Evolutionary conservation across 768 basidiomycete species (phyloP).

Genomic region (Leccinum rimulosum): DNA sequence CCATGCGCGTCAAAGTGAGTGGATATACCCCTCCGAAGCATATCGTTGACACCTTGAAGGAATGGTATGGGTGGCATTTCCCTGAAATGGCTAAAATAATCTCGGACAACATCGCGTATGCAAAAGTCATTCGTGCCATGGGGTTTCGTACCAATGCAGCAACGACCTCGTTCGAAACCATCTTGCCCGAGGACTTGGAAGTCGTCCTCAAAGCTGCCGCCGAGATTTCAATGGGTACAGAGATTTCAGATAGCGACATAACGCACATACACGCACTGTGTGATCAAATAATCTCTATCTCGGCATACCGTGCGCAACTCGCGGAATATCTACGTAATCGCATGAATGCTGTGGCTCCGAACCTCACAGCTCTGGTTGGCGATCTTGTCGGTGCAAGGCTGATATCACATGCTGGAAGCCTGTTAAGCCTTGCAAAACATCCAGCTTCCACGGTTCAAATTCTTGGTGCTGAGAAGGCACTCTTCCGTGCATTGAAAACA

Average conservation of each 20-base stretch:
- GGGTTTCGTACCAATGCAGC: conserved; percentile 95
- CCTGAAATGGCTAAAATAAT: conserved; percentile 99
- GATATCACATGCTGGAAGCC: conserved; percentile 72
- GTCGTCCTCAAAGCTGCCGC: conserved; percentile 92
- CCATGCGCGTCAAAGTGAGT: conserved; percentile 95
- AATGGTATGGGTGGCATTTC: conserved; percentile 99
- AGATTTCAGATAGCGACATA: conserved; percentile 96
- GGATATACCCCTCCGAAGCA: neutral
- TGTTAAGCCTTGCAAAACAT: conserved; percentile 70
- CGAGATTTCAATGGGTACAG: conserved; percentile 99
- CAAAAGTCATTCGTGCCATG: conserved; percentile 90
- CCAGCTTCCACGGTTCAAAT: conserved; percentile 80
- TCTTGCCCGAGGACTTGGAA: conserved; percentile 98
- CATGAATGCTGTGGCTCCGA: conserved; percentile 98
- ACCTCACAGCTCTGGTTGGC: conserved; percentile 82
- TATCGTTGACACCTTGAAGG: conserved; percentile 45
- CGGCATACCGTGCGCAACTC: conserved; percentile 90
- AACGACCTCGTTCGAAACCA: conserved; percentile 78
- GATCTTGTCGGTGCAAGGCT: conserved; percentile 75
- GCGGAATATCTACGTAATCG: conserved; percentile 96
- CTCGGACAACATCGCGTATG: conserved; percentile 94
- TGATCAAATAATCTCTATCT: conserved; percentile 97
- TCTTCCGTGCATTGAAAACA: conserved; percentile 75
- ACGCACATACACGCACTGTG: conserved; percentile 95
- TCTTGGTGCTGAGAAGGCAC: conserved; percentile 73